These are phyloP conservation scores for Hirschfeldia incana DNA, from an alignment of 345 rosid species.

Conservation along the genomic window DNA sequence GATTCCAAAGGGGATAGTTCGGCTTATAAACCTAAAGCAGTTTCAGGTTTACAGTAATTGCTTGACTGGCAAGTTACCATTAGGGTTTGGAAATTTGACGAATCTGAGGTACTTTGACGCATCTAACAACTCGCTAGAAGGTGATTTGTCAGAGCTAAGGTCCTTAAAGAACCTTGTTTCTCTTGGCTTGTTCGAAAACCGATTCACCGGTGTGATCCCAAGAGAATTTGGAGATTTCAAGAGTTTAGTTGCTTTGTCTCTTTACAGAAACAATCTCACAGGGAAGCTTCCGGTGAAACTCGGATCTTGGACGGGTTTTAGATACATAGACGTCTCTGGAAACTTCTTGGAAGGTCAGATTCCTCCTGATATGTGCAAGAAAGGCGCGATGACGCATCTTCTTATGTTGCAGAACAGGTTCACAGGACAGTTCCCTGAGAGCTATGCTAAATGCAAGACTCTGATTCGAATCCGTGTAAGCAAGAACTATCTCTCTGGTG, in stretches of 20 bases:
- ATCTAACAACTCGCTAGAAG: slow-evolving; percentile 60
- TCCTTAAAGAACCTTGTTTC: slow-evolving; percentile 54
- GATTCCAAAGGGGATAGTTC: slow-evolving; percentile 57
- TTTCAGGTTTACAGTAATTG: slow-evolving; percentile 73
- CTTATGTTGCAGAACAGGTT: slow-evolving; percentile 67
- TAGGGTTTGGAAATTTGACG: slow-evolving; percentile 59
- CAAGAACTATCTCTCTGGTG: slow-evolving; percentile 66
- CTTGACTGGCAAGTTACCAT: slow-evolving; percentile 64
- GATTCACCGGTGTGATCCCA: slow-evolving; percentile 67
- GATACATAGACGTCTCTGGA: slow-evolving; percentile 70
- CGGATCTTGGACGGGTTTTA: slow-evolving; percentile 60
- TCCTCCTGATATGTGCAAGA: slow-evolving; percentile 83
- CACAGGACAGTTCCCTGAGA: slow-evolving; percentile 61
- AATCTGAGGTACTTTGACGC: slow-evolving; percentile 56
- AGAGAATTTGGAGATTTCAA: slow-evolving; percentile 64
- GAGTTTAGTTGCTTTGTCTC: slow-evolving; percentile 53
- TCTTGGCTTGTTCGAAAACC: slow-evolving; percentile 61
- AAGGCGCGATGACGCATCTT: slow-evolving; percentile 57
- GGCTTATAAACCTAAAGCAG: slow-evolving; percentile 54
- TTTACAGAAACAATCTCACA: slow-evolving; percentile 63
- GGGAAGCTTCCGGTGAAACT: slow-evolving; percentile 67
- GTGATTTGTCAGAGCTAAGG: slow-evolving; percentile 59
- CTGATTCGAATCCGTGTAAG: slow-evolving; percentile 59
- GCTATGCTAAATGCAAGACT: slow-evolving; percentile 55
- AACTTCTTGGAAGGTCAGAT: slow-evolving; percentile 70